These are phyloP conservation scores for Ascosphaera apis DNA, from an alignment of 2,329 filamentous ascomycete species.

Conservation along the genomic window DNA sequence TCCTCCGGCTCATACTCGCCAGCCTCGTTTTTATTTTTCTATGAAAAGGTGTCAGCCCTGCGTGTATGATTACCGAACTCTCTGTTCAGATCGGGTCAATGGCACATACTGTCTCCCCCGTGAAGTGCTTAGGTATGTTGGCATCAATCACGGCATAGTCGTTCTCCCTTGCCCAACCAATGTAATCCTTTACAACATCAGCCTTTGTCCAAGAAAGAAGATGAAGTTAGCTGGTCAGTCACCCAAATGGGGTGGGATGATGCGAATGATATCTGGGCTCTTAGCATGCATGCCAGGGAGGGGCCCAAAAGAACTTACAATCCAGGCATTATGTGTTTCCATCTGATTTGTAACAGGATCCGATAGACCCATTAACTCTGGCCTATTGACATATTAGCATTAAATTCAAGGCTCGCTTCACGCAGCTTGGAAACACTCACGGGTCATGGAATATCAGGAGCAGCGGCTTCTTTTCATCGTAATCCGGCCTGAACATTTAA, in stretches of 20 bases:
- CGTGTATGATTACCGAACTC: neutral
- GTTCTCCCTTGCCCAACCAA: conserved; percentile 59
- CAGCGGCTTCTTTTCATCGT: conserved; percentile 42
- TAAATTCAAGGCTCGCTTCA: too few relatives aligned
- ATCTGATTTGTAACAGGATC: conserved; percentile 48
- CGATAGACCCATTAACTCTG: conserved; percentile 43
- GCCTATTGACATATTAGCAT: conserved; percentile 25
- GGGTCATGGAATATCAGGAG: conserved; percentile 82
- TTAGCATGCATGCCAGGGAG: too few relatives aligned
- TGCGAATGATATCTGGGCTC: conserved; percentile 3
- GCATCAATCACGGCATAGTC: conserved; percentile 74
- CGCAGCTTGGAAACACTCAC: conserved; percentile 27
- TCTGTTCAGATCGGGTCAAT: too few relatives aligned
- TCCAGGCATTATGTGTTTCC: conserved; percentile 66
- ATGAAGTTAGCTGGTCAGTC: conserved; percentile 4
- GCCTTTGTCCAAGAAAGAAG: conserved; percentile 31
- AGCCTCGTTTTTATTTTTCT: conserved; percentile 3
- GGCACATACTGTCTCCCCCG: too few relatives aligned
- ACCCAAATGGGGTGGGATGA: conserved; percentile 2
- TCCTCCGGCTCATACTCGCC: conserved; percentile 27
- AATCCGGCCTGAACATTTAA: conserved; percentile 28
- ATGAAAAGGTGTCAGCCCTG: neutral
- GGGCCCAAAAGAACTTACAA: conserved; percentile 40
- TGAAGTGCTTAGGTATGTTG: conserved; percentile 63
- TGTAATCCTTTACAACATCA: conserved; percentile 58